A percentile compares a stretch with the other conserved stretches of the same genome.
Conservation (phyloP, 805 yeast species). For the Cyberlindnera veronae region DNA sequence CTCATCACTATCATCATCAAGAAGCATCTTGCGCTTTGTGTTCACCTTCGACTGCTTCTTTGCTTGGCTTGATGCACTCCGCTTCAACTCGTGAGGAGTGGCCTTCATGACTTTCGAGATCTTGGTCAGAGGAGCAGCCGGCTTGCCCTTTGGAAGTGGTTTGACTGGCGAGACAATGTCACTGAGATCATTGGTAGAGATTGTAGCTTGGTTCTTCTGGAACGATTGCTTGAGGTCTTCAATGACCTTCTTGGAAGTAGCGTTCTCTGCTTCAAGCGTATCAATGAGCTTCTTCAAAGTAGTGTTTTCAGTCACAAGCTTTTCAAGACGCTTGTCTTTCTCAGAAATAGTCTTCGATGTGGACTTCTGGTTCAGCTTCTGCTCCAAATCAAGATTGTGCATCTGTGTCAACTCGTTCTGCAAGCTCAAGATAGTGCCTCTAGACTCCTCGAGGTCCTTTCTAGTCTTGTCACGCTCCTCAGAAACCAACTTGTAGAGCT, state of each 20-base stretch:
- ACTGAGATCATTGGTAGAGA: neutral
- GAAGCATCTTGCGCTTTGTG: constrained; percentile 28
- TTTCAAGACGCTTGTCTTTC: neutral
- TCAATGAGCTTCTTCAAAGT: too few relatives aligned
- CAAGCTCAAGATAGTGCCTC: constrained; percentile 24
- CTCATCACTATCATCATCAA: constrained; percentile 27
- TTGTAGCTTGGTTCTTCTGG: neutral
- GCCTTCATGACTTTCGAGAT: neutral
- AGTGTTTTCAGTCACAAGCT: neutral
- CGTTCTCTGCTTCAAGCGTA: constrained; percentile 10
- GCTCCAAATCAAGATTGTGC: constrained; percentile 1
- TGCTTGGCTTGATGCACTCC: neutral
- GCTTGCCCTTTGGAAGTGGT: neutral
- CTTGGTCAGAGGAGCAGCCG: neutral
- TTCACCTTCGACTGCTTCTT: neutral
- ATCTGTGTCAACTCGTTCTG: constrained; percentile 6
- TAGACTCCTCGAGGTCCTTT: constrained; percentile 18
- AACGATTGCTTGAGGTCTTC: constrained; percentile 2
- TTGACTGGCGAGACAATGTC: neutral
- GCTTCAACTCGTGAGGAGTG: neutral
- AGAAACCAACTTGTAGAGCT: constrained; percentile 29
- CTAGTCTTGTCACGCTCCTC: constrained; percentile 30
- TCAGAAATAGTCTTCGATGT: neutral
- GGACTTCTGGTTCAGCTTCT: constrained; percentile 21
- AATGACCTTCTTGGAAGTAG: constrained; percentile 5